Evolutionary conservation across 2,329 filamentous ascomycete species (phyloP), one percentile per base, ranked within the genome.

Genomic region (Fusarium keratoplasticum): DNA sequence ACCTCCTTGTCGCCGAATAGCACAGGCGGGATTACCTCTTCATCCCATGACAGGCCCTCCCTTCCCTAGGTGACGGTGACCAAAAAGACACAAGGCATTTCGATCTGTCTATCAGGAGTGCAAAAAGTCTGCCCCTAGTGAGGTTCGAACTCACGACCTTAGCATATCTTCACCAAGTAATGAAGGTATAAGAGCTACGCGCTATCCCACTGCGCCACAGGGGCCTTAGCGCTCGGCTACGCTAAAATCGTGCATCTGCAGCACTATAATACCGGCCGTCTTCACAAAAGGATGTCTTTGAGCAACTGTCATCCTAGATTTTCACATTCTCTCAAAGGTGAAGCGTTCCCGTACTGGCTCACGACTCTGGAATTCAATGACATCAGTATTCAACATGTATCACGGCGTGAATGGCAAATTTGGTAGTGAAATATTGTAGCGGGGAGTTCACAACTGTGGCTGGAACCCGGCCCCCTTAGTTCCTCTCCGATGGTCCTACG

Each of bases 131-230:
- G 47, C 47, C 47, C 47, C 47, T 52, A 52, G 47, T 52, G 47
- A 52, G 47, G 47, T 52, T 52, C 47, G 47, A 52, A 52, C 47
- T 52, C 47, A 52, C 47, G 47, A 52, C 47, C 47, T 52, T 52
- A 52, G 47, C 47, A 52, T 52, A 52, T 52, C 47, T 52, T 52
- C 47, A 52, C 27, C 47, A 52, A 52, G 27, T 52, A n/a, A 52
- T 52, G 47, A 52, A 52, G 47, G 47, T 52, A 52, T 52, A 52
- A 52, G 47, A 52, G 47, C 47, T 52, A 52, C 47, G 47, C 47
- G 47, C 47, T 52, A 52, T 52, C 47, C 47, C 47, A 52, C 47
- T 52, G 47, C 47, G 47, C 47, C 47, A 52, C 47, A 52, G 47
- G 47, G 47, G 47, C 47, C 25, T 20, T 52, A 52, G 47, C 47